Percentiles rank a stretch among this genome's conserved stretches.
phyloP scores from a whole-genome alignment of 75 land plant species.

The Adiantum capillusveneris region DNA sequence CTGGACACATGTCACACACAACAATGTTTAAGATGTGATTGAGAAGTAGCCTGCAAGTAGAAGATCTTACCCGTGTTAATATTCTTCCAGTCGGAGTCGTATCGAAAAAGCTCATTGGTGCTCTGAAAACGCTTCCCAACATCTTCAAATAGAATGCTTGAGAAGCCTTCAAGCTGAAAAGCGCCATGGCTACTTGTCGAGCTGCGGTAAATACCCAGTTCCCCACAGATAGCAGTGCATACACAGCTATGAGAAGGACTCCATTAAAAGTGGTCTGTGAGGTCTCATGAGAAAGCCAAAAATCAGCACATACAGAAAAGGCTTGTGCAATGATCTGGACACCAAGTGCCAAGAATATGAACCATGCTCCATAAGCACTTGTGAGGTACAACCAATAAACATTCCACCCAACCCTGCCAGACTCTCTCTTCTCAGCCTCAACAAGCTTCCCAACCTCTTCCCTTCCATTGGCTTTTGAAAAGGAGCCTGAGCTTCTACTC shows the following conservation, averaged over 20 bases:
- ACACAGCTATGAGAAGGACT: slow-evolving; percentile 14
- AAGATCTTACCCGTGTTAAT: slow-evolving; percentile 32
- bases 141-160: slow-evolving; percentile 28
- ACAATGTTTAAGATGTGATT: too few species aligned
- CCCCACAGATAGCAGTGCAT: slow-evolving; percentile 20
- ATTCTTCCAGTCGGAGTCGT: slow-evolving; percentile 42
- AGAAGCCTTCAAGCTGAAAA: slow-evolving; percentile 27
- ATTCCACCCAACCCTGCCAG: slow-evolving; percentile 25
- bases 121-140: slow-evolving; percentile 23
- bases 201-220: slow-evolving; percentile 16
- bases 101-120: slow-evolving; percentile 43
- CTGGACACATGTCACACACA: too few species aligned
- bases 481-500: background rate
- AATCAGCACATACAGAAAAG: slow-evolving; percentile 22
- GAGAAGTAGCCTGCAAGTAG: background rate
- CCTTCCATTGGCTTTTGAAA: background rate
- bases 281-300: slow-evolving; percentile 29
- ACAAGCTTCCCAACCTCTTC: slow-evolving; percentile 9
- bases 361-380: slow-evolving; percentile 21
- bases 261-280: slow-evolving; percentile 10
- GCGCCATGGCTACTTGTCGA: slow-evolving; percentile 11
- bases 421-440: slow-evolving; percentile 28
- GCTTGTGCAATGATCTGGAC: slow-evolving; percentile 25
- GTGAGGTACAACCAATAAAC: slow-evolving; percentile 36
- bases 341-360: slow-evolving; percentile 13